Evolutionary conservation across 495 filamentous ascomycete species (phyloP).

Genomic region (Margaritispora aquatica): DNA sequence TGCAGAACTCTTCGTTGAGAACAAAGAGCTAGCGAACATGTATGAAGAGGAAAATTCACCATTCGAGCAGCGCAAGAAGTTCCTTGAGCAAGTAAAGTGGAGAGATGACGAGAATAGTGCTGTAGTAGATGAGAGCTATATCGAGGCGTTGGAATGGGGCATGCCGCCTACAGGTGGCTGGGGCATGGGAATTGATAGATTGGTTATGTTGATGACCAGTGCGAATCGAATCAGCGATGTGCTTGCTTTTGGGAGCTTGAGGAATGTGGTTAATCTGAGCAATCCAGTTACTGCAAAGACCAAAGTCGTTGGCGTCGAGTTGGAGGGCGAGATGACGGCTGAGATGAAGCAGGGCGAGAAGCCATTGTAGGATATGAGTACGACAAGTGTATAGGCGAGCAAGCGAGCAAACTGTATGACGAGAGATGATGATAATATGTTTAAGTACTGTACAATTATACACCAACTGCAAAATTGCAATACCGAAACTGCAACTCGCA

Average conservation of each 20-base stretch:
- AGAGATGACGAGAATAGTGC: constrained; percentile 32
- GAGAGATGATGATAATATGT: not conserved
- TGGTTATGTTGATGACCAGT: constrained; percentile 83
- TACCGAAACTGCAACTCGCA: no score
- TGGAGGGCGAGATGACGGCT: not conserved
- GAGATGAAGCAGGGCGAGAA: no score
- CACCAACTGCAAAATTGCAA: not conserved
- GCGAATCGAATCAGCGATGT: constrained; percentile 72
- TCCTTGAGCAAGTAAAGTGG: constrained; percentile 45
- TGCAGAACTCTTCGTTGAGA: constrained; percentile 80
- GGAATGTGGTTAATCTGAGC: constrained; percentile 48
- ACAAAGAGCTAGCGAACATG: constrained; percentile 80
- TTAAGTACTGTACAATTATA: not conserved
- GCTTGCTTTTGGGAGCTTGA: constrained; percentile 79
- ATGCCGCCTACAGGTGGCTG: constrained; percentile 92
- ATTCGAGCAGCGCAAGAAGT: constrained; percentile 78
- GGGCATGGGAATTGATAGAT: constrained; percentile 87
- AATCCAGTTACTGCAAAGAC: not conserved
- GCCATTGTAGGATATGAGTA: not conserved
- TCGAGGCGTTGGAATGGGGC: constrained; percentile 77
- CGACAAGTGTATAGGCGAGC: not conserved
- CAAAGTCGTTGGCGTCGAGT: not conserved
- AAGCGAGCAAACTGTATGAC: not conserved
- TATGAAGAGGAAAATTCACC: constrained; percentile 99
- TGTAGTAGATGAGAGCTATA: constrained; percentile 73